Evolutionary conservation across 495 filamentous ascomycete species (phyloP).

Genomic region (Penicillium salamii): DNA sequence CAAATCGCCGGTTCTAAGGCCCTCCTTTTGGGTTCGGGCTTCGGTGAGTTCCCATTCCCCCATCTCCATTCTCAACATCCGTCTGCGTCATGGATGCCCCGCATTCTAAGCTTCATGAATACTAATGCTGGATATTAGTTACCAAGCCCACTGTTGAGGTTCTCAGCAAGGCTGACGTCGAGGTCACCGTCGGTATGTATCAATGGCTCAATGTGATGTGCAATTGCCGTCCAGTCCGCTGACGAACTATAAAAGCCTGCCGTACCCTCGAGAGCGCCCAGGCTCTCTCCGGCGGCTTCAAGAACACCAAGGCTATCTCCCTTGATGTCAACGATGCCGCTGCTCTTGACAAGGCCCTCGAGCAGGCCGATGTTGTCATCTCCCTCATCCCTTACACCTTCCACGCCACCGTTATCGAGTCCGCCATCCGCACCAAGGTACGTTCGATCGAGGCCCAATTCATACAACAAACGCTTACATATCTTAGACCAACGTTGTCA

Average conservation of each 20-base stretch:
- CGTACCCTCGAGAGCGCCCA: conserved; percentile 75
- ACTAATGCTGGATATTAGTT: conserved; percentile 36
- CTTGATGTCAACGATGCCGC: conserved; percentile 75
- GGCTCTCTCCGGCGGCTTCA: conserved; percentile 68
- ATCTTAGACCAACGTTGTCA: conserved; percentile 81
- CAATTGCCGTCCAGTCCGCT: neutral
- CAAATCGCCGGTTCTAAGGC: conserved; percentile 52
- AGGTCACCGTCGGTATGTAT: conserved; percentile 77
- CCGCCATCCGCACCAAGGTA: conserved; percentile 78
- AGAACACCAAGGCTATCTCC: conserved; percentile 68
- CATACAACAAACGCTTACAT: neutral
- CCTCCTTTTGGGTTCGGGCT: conserved; percentile 74
- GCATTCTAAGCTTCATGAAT: conserved; percentile 17
- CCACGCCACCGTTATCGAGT: conserved; percentile 88
- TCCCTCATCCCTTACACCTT: conserved; percentile 89
- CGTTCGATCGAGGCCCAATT: neutral
- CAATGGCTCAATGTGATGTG: too few species aligned
- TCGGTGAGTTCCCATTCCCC: conserved; percentile 42
- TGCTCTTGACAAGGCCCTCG: conserved; percentile 75
- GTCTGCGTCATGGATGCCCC: conserved; percentile 23
- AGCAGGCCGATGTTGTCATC: conserved; percentile 76
- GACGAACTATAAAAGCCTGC: conserved; percentile 58
- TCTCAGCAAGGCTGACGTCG: conserved; percentile 68
- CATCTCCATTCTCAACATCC: neutral
- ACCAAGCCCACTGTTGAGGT: conserved; percentile 77